Evolutionary conservation across 768 basidiomycete genomes (phyloP).

Genomic region (Hortiboletus flavorubellus): DNA sequence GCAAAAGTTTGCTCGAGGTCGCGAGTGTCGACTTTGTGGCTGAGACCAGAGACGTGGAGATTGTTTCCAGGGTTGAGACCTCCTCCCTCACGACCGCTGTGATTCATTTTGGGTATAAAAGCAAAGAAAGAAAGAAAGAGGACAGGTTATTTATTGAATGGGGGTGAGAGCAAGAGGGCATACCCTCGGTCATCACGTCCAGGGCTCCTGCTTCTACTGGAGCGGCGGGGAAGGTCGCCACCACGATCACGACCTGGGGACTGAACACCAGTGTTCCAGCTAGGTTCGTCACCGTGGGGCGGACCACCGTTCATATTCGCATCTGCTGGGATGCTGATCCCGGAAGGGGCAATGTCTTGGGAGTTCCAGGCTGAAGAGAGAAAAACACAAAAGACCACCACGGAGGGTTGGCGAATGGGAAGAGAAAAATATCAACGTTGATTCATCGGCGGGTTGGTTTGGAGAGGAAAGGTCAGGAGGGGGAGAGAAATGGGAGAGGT

Average conservation of each 20-base stretch:
- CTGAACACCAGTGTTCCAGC: slow-evolving; percentile 48
- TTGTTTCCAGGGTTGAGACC: slow-evolving; percentile 62
- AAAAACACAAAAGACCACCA: slow-evolving; percentile 6
- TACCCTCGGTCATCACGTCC: slow-evolving; percentile 56
- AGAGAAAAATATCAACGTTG: slow-evolving; percentile 42
- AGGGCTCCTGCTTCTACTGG: slow-evolving; percentile 80
- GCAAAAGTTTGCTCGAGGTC: slow-evolving; percentile 87
- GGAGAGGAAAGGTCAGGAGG: slow-evolving; percentile 20
- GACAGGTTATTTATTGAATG: neutral
- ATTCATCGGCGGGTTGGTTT: slow-evolving; percentile 32
- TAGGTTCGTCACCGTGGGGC: slow-evolving; percentile 50
- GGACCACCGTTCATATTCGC: slow-evolving; percentile 42
- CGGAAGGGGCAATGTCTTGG: slow-evolving; percentile 75
- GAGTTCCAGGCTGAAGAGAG: slow-evolving; percentile 72
- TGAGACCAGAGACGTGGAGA: slow-evolving; percentile 59
- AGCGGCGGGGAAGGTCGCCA: slow-evolving; percentile 56
- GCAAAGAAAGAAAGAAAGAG: neutral
- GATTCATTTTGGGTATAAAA: neutral
- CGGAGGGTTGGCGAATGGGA: slow-evolving; percentile 25
- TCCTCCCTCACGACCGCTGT: slow-evolving; percentile 31
- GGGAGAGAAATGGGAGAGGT: slow-evolving; percentile 13
- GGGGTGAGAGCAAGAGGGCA: slow-evolving; percentile 20
- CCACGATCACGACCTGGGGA: slow-evolving; percentile 39
- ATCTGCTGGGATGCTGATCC: slow-evolving; percentile 70
- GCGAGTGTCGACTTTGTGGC: slow-evolving; percentile 67